Percentiles rank a stretch among this genome's conserved stretches.
Conservation (phyloP, 164 flowering plant genomes). For the Vitis riparia region DNA sequence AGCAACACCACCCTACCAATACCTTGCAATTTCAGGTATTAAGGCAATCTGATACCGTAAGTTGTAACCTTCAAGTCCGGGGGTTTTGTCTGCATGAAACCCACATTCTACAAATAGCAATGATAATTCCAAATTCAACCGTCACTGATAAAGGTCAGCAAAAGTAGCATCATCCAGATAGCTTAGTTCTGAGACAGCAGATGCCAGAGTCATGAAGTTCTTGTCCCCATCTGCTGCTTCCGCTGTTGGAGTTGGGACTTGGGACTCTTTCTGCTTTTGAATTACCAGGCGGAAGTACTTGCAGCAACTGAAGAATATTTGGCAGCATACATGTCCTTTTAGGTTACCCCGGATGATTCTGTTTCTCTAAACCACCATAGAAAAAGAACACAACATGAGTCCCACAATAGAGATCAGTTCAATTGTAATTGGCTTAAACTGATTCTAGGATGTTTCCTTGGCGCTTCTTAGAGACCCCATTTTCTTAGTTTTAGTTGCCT, state of each 20-base stretch:
- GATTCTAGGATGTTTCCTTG: too few relatives aligned
- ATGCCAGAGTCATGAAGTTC: constrained; percentile 3
- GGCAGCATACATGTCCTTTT: not conserved
- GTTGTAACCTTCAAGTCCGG: too few relatives aligned
- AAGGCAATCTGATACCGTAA: too few relatives aligned
- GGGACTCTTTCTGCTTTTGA: not conserved
- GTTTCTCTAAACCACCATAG: constrained; percentile 16
- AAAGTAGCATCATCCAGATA: not conserved
- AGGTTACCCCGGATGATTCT: not conserved
- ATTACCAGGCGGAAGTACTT: not conserved
- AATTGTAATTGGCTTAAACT: too few relatives aligned
- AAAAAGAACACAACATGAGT: not conserved
- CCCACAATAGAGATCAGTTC: not conserved
- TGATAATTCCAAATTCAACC: too few relatives aligned
- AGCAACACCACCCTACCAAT: too few relatives aligned
- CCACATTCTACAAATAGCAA: too few relatives aligned
- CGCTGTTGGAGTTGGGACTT: not conserved
- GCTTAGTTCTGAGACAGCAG: not conserved
- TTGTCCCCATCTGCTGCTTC: not conserved
- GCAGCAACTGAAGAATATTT: constrained; percentile 9
- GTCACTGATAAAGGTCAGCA: not conserved
- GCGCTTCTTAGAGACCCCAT: too few relatives aligned
- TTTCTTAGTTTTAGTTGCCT: too few relatives aligned
- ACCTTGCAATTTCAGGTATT: too few relatives aligned
- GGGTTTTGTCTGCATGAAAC: too few relatives aligned